Evolutionary conservation across 805 yeast species (phyloP).

Genomic region (Middelhovenomyces tepae): DNA sequence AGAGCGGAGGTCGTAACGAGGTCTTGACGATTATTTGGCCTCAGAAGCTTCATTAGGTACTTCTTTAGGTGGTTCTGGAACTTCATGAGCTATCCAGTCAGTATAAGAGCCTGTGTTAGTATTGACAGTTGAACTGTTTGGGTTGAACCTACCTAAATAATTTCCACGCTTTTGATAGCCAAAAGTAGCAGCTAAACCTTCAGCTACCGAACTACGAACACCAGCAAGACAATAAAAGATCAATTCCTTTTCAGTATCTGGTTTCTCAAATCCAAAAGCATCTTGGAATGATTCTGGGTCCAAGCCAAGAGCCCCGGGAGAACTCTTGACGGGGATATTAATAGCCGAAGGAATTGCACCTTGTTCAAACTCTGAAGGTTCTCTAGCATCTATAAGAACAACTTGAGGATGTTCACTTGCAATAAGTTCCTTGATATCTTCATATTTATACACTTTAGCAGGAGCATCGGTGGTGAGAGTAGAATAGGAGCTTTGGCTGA

Average conservation of each 20-base stretch:
- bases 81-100: constrained; percentile 61
- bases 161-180: constrained; percentile 82
- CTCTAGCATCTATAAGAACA: constrained; percentile 82
- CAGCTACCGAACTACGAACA: constrained; percentile 82
- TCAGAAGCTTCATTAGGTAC: constrained; percentile 30
- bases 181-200: constrained; percentile 81
- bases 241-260: constrained; percentile 57
- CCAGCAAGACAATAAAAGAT: constrained; percentile 92
- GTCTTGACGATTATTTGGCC: not conserved
- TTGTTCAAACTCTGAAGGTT: constrained; percentile 65
- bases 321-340: constrained; percentile 80
- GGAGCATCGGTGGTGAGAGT: constrained; percentile 28
- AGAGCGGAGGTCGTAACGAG: constrained; percentile 19
- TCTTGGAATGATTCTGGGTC: constrained; percentile 71
- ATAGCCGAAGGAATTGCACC: constrained; percentile 81
- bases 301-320: constrained; percentile 87
- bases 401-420: constrained; percentile 38
- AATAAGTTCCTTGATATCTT: constrained; percentile 42
- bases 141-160: constrained; percentile 24
- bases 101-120: constrained; percentile 65
- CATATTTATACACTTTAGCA: constrained; percentile 46
- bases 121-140: not conserved
- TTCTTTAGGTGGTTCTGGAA: too few species aligned
- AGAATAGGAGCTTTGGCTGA: constrained; percentile 16
- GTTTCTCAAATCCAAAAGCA: constrained; percentile 75